Evolutionary conservation across 768 basidiomycete genomes (phyloP).

Genomic region (Chalciporus piperatus): DNA sequence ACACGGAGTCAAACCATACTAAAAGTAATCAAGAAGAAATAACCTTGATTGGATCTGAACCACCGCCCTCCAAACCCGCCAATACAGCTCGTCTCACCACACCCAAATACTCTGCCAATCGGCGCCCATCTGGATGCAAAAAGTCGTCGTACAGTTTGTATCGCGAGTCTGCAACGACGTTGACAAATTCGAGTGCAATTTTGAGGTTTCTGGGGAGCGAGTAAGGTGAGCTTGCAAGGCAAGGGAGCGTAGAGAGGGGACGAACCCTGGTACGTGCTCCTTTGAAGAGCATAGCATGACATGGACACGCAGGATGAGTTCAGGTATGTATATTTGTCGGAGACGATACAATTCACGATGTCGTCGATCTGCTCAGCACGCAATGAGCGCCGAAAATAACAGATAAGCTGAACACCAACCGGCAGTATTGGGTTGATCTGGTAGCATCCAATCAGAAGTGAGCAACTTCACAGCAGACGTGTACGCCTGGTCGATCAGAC

Average conservation of each 20-base stretch:
- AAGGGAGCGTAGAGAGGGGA: constrained; percentile 8
- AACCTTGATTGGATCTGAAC: constrained; percentile 71
- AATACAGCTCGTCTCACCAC: constrained; percentile 71
- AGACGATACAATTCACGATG: constrained; percentile 73
- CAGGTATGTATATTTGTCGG: constrained; percentile 85
- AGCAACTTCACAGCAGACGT: constrained; percentile 68
- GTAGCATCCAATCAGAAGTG: constrained; percentile 74
- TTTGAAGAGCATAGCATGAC: constrained; percentile 64
- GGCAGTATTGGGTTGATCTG: constrained; percentile 44
- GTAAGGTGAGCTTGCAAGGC: constrained; percentile 3
- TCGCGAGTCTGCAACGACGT: constrained; percentile 83
- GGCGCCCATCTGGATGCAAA: constrained; percentile 52
- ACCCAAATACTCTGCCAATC: constrained; percentile 70
- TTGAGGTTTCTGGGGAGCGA: constrained; percentile 61
- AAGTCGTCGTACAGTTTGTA: constrained; percentile 88
- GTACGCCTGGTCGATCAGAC: constrained; percentile 58
- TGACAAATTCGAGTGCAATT: constrained; percentile 71
- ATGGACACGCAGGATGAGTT: constrained; percentile 85
- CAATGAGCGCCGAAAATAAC: neutral
- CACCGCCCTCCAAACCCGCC: constrained; percentile 68
- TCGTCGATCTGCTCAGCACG: constrained; percentile 50
- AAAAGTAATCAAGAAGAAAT: constrained; percentile 21
- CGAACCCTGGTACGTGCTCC: constrained; percentile 62
- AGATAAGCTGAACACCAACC: constrained; percentile 25
- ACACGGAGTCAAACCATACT: neutral